phyloP scores from a whole-genome alignment of 2,329 filamentous ascomycete species.

The Trichocomaceae sp. region DNA sequence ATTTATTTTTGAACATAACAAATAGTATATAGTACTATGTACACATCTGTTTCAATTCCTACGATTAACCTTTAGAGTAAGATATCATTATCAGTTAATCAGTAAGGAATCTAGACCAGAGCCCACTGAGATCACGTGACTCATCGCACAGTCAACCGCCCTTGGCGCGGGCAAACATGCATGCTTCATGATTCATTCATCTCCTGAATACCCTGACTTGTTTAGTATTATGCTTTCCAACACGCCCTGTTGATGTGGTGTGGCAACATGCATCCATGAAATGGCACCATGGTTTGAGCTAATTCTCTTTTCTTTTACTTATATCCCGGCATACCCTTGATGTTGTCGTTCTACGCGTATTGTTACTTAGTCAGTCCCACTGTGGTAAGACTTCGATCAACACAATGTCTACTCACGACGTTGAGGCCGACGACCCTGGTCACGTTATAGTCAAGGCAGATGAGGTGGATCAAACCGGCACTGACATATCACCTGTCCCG shows the following conservation, averaged over 20 bases:
- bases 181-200: background rate
- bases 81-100: background rate
- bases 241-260: background rate
- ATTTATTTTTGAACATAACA: background rate
- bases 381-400: background rate
- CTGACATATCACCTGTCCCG: conserved; percentile 40
- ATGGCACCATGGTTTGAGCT: conserved; percentile 6
- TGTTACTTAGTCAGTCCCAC: background rate
- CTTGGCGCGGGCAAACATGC: background rate
- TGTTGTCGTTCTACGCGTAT: conserved; percentile 9
- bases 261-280: conserved; percentile 2
- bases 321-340: conserved; percentile 14
- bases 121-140: background rate
- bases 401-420: conserved; percentile 23
- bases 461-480: conserved; percentile 44
- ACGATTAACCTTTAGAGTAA: no score
- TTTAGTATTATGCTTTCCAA: background rate
- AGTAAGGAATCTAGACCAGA: background rate
- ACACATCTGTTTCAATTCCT: no score
- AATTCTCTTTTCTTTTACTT: conserved; percentile 1
- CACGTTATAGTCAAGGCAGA: conserved; percentile 44
- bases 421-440: conserved; percentile 23
- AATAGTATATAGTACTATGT: background rate
- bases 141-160: conserved; percentile 2
- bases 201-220: background rate